Percentiles rank a stretch among this genome's conserved stretches.
Conservation (phyloP, 331 rosid species). For the Cydonia oblonga region DNA sequence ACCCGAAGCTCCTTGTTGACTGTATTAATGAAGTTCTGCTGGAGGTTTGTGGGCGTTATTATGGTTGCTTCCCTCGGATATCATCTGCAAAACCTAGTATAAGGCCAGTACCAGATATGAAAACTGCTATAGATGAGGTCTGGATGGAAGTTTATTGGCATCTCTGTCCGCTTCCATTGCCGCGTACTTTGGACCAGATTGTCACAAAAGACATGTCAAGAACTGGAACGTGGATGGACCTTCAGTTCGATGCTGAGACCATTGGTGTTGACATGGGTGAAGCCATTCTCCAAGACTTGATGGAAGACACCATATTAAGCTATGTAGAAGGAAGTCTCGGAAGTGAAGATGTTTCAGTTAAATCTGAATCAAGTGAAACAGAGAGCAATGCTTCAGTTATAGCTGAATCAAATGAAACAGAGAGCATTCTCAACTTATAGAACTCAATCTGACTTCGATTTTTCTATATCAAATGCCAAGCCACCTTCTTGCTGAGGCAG, state of each 20-base stretch:
- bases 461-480: constrained; percentile 9
- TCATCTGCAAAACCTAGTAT: constrained; percentile 37
- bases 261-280: constrained; percentile 57
- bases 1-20: constrained; percentile 57
- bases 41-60: constrained; percentile 50
- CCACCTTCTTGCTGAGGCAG: background rate
- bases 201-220: constrained; percentile 68
- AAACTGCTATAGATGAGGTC: constrained; percentile 35
- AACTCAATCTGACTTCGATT: constrained; percentile 8
- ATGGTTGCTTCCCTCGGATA: constrained; percentile 43
- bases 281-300: constrained; percentile 54
- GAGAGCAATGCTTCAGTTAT: constrained; percentile 15
- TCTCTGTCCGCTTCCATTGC: constrained; percentile 57
- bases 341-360: constrained; percentile 10
- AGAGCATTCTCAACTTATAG: constrained; percentile 29
- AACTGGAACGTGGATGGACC: constrained; percentile 66
- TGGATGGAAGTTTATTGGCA: constrained; percentile 69
- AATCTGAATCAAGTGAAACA: constrained; percentile 13
- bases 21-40: constrained; percentile 56
- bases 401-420: constrained; percentile 14
- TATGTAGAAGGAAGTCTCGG: constrained; percentile 19
- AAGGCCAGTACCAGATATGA: constrained; percentile 34
- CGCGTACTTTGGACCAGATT: constrained; percentile 68
- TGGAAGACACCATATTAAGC: constrained; percentile 58
- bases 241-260: constrained; percentile 42